A percentile compares a stretch with the other conserved stretches of the same genome.
These are phyloP conservation scores for Carpinus fangiana DNA, from an alignment of 306 rosid genomes.

Conservation along the genomic window DNA sequence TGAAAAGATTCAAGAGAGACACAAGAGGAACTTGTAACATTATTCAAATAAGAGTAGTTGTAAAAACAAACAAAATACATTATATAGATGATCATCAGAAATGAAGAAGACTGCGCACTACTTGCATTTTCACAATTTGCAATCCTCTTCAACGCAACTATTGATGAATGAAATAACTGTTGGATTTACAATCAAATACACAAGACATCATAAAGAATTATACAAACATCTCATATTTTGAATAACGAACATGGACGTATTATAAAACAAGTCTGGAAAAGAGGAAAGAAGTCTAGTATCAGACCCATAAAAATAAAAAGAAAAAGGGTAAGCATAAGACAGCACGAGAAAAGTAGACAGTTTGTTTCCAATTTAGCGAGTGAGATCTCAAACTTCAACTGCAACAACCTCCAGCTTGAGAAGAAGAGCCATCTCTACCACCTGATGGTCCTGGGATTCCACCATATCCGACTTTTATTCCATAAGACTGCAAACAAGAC, in stretches of 20 bases:
- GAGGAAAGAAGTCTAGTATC: constrained; percentile 4
- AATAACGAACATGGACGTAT: constrained; percentile 11
- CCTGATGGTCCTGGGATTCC: constrained; percentile 98
- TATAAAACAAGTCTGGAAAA: constrained; percentile 4
- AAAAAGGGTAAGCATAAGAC: constrained; percentile 16
- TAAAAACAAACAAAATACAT: background rate
- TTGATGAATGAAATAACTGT: constrained; percentile 41
- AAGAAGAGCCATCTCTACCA: constrained; percentile 88
- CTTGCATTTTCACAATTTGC: constrained; percentile 30
- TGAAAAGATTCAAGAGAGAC: no score
- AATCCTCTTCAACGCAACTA: constrained; percentile 32
- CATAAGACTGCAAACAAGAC: constrained; percentile 75
- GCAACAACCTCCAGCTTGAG: constrained; percentile 88
- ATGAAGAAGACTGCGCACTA: background rate
- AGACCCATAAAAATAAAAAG: constrained; percentile 33
- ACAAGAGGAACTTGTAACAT: no score
- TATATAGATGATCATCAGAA: background rate
- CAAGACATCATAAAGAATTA: constrained; percentile 38
- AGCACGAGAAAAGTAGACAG: constrained; percentile 24
- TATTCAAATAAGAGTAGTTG: background rate
- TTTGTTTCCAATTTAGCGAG: constrained; percentile 19
- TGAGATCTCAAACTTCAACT: constrained; percentile 50
- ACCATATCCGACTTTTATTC: constrained; percentile 97
- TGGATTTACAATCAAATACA: constrained; percentile 46
- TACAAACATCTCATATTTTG: constrained; percentile 47